Evolutionary conservation across 1,139 yeast genomes (phyloP), one percentile per base, ranked within the genome.

Genomic region (Geotrichum bryndzae): DNA sequence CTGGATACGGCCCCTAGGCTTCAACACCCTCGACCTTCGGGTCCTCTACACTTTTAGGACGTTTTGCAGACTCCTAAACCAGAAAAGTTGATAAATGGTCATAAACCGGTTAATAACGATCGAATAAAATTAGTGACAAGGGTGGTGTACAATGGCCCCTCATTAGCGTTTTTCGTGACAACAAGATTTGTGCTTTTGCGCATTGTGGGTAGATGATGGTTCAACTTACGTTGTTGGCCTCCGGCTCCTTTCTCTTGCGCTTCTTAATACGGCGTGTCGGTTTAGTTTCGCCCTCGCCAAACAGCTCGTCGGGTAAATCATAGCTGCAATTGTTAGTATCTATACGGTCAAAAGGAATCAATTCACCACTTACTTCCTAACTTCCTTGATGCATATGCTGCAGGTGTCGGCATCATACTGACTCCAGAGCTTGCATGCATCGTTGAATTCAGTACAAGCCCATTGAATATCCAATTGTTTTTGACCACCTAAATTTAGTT

Each of bases 401-500:
- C 86, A 80, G n/a, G 80, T 74, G 53, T 83, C 82, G 62, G 82
- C 86, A 67, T 87, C 83, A 69, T 82, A 94, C 51, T 80, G 79
- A 15, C 80, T 79, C 85, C 94, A 90, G 51, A 84, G 80, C 67
- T 90, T 86, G 73, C 97, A 90, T 22, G 90, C 76, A 59, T 82
- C 85, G 74, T 82, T 90, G 72, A 92, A 94, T 65, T 94, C 99
- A 23, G 90, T 82, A 71, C 98, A 92, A 10, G 98, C 97, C 68
- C 87, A 82, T 69, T 90, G 96, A 59, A 94, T 88, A 72, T 94
- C 97, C 65, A 94, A 80, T 68, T 86, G 87, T 61, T 76, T 75
- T 53, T 72, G 67, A n/a, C 66, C 67, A 27, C 73, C 74, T 58
- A 48, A 23, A 25, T 4, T n/a, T 11, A 5, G 35, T 50, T 18